Percentiles rank a stretch among this genome's conserved stretches.
These are phyloP conservation scores for Porcisia hertigi DNA, from an alignment of 208 protist genomes.

Conservation along the genomic window DNA sequence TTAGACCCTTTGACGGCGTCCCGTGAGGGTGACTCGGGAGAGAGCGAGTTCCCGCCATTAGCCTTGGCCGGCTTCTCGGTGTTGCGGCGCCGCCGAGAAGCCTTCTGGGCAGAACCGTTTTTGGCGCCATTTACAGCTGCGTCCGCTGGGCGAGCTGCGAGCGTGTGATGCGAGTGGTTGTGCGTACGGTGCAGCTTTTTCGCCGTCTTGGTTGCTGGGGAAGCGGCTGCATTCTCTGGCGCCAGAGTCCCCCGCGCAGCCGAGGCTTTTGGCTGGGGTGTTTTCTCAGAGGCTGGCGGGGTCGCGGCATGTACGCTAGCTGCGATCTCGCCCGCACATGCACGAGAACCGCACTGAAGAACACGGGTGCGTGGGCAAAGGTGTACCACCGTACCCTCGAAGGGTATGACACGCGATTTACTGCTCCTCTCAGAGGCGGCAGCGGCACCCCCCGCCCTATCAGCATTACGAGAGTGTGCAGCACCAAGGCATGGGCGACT, in stretches of 20 bases:
- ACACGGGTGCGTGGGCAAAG: background rate
- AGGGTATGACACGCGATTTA: slow-evolving; percentile 15
- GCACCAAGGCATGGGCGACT: background rate
- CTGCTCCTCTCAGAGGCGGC: background rate
- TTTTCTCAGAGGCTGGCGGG: background rate
- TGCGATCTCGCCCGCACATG: background rate
- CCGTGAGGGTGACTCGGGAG: background rate
- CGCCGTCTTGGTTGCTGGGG: background rate
- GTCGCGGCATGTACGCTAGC: background rate
- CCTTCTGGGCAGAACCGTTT: background rate
- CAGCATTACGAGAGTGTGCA: background rate
- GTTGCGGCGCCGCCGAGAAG: background rate
- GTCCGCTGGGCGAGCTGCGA: background rate
- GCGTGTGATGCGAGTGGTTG: too few species aligned
- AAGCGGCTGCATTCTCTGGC: too few species aligned
- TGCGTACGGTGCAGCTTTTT: background rate
- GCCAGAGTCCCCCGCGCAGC: background rate
- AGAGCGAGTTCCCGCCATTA: background rate
- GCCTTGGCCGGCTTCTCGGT: background rate
- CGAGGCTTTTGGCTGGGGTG: background rate
- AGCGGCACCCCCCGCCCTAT: background rate
- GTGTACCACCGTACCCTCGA: slow-evolving; percentile 14
- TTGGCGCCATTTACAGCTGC: background rate
- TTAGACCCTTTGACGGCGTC: background rate
- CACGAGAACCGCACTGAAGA: background rate